Conservation (phyloP, 257 asterid genomes). For the Galeopsis tetrahit region DNA sequence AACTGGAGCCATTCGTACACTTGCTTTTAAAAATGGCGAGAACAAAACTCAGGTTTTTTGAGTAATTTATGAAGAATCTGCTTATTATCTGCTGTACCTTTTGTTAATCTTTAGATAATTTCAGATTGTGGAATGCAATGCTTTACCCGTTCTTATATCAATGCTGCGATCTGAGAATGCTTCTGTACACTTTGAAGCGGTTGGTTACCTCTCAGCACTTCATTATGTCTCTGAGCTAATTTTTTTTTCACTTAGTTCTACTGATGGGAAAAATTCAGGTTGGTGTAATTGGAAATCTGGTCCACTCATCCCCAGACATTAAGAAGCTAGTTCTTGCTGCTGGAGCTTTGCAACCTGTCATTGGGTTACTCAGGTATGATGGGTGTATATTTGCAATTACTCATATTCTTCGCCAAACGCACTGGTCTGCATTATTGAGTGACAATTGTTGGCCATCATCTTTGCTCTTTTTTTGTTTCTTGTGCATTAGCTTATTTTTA, state of each 20-base stretch:
- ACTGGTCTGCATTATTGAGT: neutral
- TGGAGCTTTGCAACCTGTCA: constrained; percentile 99
- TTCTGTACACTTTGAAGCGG: constrained; percentile 99
- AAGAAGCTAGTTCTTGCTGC: constrained; percentile 95
- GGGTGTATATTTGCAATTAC: constrained; percentile 5
- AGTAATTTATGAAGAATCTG: constrained; percentile 1
- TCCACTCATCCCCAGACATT: constrained; percentile 95
- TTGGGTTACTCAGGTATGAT: constrained; percentile 85
- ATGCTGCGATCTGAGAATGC: constrained; percentile 97
- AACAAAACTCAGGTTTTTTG: constrained; percentile 85
- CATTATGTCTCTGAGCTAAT: constrained; percentile 2
- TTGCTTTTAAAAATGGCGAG: constrained; percentile 94
- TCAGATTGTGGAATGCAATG: constrained; percentile 98
- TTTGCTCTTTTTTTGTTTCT: neutral
- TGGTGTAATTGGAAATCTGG: constrained; percentile 98
- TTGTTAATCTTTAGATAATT: constrained; percentile 31
- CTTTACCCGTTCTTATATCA: constrained; percentile 87
- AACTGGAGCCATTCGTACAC: constrained; percentile 96
- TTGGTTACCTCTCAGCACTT: constrained; percentile 38
- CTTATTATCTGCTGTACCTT: neutral
- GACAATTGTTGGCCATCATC: neutral
- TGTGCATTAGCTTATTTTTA: neutral
- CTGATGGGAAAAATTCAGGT: constrained; percentile 62
- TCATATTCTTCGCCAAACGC: neutral
- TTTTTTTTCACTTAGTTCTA: neutral